Base-by-base conservation (phyloP, 495 filamentous ascomycete genomes). In the Penicillium samsonianum region DNA sequence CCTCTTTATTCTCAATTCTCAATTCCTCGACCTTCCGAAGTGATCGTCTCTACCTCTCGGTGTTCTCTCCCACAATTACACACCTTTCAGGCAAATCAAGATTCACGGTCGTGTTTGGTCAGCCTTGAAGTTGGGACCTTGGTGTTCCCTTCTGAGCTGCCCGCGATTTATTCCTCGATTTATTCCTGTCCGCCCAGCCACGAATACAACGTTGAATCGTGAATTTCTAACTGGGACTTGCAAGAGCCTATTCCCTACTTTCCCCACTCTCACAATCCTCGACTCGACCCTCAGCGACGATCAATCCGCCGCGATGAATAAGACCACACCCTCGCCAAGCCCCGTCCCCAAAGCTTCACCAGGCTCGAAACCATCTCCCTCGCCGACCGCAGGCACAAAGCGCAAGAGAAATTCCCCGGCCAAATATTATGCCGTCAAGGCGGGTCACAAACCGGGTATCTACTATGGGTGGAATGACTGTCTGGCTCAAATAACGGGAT, bases 351-450 rank as follows among this genome's bases (percentile, higher is more conserved):
- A 69, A 65, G 56, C 65, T 26, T 71, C 73, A 16, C 60, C 68
- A 16, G 61, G 53, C 25, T 52, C 56, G 14, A 62, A 65, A 61
- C 64, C 70, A 1, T 62, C 67, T 16, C 60, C 75, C 16, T 69
- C 70, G 10, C 68, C 80, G 19, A 74, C 78, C 6, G 72, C 75
- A 14, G 83, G 84, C 23, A 73, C 75, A 41, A 91, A 91, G 65
- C 78, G 89, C 57, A 92, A 92, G 73, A 72, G 87, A 52, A 67
- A 63, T 5, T 60, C 77, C 4, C 69, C 78, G 28, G 76, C 80
- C 54, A 96, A 94, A 73, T 96, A 86, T 73, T 98, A 98, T 71
- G 91, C 89, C 12, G 94, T 98, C 23, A 85, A 87, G 38, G 79
- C 77, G 20, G 94, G 94, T 8, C 80, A 82, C 56, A 82, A 76